Base-by-base conservation (phyloP, 306 rosid species). In the Malus asiatica region DNA sequence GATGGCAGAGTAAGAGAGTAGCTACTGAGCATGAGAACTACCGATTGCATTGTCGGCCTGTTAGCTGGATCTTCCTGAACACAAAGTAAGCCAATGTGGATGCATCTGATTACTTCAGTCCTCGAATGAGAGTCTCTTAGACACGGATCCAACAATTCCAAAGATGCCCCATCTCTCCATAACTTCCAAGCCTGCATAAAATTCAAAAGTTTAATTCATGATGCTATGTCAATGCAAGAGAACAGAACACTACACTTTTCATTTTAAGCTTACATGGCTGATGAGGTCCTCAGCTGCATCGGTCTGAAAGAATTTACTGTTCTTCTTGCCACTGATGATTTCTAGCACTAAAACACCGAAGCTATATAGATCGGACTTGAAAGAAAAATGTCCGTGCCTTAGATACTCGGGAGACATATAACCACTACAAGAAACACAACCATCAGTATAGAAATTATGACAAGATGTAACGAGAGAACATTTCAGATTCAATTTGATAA, bases 1-100 rank as follows among this genome's bases (percentile, higher is more conserved):
- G 8, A 0, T 32, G 84, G 74, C 5, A 83, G 40, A 22, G 74
- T 67, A 19, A 83, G 73, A 23, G 88, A 79, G 77, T 76, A 40
- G 51, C 90, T 83, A 42, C 44, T 81, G 4, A 90, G 84, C 86
- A 88, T 58, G 61, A 85, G 79, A 70, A 84, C 78, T 45, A 90
- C 27, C 13, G 87, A 59, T 27, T 67, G 81, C 90, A 88, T 86
- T 3, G 89, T 81, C 19, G 95, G 95, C 33, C 89, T 83, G 27
- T 70, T 77, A 22, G 62, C 57, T 20, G 81, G 80, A 82, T 83
- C 82, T 63, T 88, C 87, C n/a, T 86, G 86, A 76, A 79, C 84
- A 79, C 89, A 86, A n/a, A 78, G 69, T 58, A 90, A 76, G 8
- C 88, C 92, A 15, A 90, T 81, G 7, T 88, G 80, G 45, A 88